Conservation (phyloP, 2,329 filamentous ascomycete species). For the Gaeumannomyces sp. region DNA sequence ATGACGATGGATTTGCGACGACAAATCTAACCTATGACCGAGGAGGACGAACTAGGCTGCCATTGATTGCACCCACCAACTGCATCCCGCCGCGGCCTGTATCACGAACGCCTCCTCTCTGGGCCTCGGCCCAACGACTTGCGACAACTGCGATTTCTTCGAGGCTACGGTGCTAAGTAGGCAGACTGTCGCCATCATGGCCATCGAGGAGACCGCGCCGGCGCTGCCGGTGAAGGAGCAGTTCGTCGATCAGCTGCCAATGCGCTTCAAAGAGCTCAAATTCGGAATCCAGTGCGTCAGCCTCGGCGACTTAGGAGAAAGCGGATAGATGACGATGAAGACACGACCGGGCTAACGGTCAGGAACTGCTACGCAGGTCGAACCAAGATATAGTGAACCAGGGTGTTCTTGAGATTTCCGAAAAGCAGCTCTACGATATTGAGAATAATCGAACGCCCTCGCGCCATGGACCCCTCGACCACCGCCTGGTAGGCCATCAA, state of each 20-base stretch:
- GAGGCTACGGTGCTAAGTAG: neutral
- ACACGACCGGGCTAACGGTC: neutral
- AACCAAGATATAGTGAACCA: constrained; percentile 94
- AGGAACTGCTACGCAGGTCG: constrained; percentile 46
- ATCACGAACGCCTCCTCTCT: neutral
- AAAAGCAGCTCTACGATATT: constrained; percentile 88
- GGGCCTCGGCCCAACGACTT: neutral
- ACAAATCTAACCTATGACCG: neutral
- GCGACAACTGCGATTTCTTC: neutral
- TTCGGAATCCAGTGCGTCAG: constrained; percentile 77
- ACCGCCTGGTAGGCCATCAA: constrained; percentile 53
- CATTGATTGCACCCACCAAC: neutral
- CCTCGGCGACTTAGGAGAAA: neutral
- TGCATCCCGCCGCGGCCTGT: neutral
- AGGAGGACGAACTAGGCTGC: neutral
- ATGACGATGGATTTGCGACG: neutral
- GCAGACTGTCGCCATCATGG: constrained; percentile 5
- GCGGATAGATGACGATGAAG: too few relatives aligned
- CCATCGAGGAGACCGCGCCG: constrained; percentile 1
- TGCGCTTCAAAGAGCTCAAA: constrained; percentile 87
- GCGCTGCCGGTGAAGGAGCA: constrained; percentile 59
- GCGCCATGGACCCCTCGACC: constrained; percentile 79
- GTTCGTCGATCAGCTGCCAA: constrained; percentile 81
- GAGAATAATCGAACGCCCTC: constrained; percentile 71
- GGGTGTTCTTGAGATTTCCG: constrained; percentile 89